A percentile compares a stretch with the other conserved stretches of the same genome.
These are phyloP conservation scores for Pulveroboletus sp. DNA, from an alignment of 768 basidiomycete genomes.

Conservation along the genomic window DNA sequence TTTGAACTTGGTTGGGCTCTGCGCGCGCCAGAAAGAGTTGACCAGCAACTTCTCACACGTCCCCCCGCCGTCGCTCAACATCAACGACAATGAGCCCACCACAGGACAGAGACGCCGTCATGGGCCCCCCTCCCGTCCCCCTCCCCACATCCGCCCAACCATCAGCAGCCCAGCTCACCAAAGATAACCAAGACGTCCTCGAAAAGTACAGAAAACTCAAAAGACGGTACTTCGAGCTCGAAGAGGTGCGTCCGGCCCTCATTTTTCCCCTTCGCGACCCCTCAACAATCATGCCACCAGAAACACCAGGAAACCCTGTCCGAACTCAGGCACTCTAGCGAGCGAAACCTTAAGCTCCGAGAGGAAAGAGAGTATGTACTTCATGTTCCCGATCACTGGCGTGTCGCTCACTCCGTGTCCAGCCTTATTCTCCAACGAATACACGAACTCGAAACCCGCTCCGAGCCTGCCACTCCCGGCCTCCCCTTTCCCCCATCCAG, in stretches of 20 bases:
- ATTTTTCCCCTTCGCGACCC: too few species aligned
- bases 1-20: conserved; percentile 30
- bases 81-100: conserved; percentile 36
- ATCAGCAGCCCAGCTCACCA: conserved; percentile 24
- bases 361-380: conserved; percentile 60
- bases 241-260: conserved; percentile 49
- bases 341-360: conserved; percentile 57
- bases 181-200: conserved; percentile 42
- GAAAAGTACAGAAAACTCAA: conserved; percentile 69
- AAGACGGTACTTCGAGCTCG: conserved; percentile 59
- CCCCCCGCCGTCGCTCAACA: conserved; percentile 4
- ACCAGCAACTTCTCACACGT: conserved; percentile 25
- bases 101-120: conserved; percentile 46
- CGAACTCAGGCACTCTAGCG: conserved; percentile 56
- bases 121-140: conserved; percentile 44
- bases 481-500: conserved; percentile 38
- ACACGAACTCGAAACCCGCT: conserved; percentile 50
- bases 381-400: not conserved
- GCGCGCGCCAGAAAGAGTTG: conserved; percentile 22
- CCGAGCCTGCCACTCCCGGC: conserved; percentile 27
- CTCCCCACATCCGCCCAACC: conserved; percentile 30
- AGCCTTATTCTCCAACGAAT: conserved; percentile 59
- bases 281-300: conserved; percentile 28
- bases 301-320: conserved; percentile 55
- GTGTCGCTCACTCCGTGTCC: conserved; percentile 3